Base-by-base conservation (phyloP, 306 rosid genomes). In the Herpetospermum pedunculosum region DNA sequence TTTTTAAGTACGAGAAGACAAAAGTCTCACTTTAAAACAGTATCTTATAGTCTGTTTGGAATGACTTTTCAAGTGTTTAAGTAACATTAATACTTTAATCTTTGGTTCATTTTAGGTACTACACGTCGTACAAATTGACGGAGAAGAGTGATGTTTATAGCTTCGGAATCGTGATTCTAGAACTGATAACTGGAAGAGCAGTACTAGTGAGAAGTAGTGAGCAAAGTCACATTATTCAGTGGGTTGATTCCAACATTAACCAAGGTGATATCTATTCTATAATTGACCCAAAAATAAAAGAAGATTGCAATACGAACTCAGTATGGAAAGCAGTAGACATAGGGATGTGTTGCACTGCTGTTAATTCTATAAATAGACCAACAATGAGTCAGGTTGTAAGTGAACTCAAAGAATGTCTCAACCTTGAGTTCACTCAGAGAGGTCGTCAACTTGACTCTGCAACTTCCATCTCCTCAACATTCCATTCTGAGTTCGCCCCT, bases 131-230 rank as follows among this genome's bases (percentile, higher is more conserved):
- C 55, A 75, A 38, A 29, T 38, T 75, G 44, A 75, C 60, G 6
- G 77, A 75, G 34, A 75, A 75, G 70, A 75, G 77, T 4, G 77
- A 75, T 32, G 14, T 75, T 25, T 75, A 58, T 44, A 75, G 77
- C 35, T 75, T 75, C 0, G 77, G 77, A 18, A 40, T 75, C 6
- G 70, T 75, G 1, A 21, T 65, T 65, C 50, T 65, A 6, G 72
- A 65, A 21, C 72, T 65, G 19, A 25, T 65, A 10, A 58, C 77
- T 0, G 77, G 57, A 5, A 58, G 57, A 32, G 57, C 77, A 0
- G 77, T 75, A 0, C 11, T 75, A 1, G n/a, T 12, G 54, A 75
- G 29, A 29, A 29, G 9, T 2, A 47, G 37, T 40, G 73, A 68
- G 6, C 23, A 26, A 43, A 43, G 73, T 44, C 53, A 68, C 73